A percentile compares a stretch with the other conserved stretches of the same genome.
Conservation (phyloP, 495 filamentous ascomycete genomes). For the Xylaria palmicola region DNA sequence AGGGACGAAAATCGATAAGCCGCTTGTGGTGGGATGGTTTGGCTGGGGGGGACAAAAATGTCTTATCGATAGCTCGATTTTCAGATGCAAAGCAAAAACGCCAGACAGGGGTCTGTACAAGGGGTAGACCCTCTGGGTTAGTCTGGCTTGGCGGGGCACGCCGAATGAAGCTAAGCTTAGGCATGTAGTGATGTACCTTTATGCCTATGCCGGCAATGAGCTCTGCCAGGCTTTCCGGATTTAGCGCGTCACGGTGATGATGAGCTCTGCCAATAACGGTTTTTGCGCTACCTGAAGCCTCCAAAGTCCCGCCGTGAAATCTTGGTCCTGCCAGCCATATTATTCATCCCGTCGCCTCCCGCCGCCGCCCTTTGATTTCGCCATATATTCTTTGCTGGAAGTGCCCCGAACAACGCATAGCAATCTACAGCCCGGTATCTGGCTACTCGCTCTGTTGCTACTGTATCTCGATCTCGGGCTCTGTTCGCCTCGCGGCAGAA, state of each 20-base stretch:
- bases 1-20: conserved; percentile 34
- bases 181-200: too few relatives aligned
- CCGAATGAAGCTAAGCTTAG: too few relatives aligned
- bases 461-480: too few relatives aligned
- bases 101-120: not conserved
- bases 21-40: conserved; percentile 17
- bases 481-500: not conserved
- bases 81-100: not conserved
- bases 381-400: not conserved
- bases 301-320: not conserved
- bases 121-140: not conserved
- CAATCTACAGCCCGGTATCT: too few relatives aligned
- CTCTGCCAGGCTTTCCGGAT: not conserved
- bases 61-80: conserved; percentile 12
- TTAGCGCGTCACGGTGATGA: conserved; percentile 7
- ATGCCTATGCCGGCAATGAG: not conserved
- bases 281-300: conserved; percentile 6
- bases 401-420: too few relatives aligned
- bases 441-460: not conserved
- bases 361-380: too few relatives aligned
- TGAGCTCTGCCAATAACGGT: conserved; percentile 14
- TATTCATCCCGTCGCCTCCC: conserved; percentile 3
- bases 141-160: not conserved
- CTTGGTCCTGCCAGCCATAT: too few relatives aligned
- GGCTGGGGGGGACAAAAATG: not conserved